Evolutionary conservation across 768 basidiomycete genomes (phyloP), one percentile per base, ranked within the genome.

Genomic region (Tylopilus sp.): DNA sequence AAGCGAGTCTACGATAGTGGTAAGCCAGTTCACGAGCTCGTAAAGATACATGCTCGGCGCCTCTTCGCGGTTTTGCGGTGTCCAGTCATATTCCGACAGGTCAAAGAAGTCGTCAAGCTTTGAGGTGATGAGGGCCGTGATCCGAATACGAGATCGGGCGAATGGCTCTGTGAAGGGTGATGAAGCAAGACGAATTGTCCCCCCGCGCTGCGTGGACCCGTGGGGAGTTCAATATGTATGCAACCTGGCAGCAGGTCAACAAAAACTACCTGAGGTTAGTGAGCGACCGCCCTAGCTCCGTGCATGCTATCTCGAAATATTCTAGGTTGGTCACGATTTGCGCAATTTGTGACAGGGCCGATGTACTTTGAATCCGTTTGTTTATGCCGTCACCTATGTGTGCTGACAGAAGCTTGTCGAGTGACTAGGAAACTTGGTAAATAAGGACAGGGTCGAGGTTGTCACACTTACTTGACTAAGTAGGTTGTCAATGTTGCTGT

Each of bases 61-160:
- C 51, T 79, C 76, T 64, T 90, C 86, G 30, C 82, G 80, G 11
- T 73, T 67, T 30, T 75, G 73, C 9, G 92, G 88, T 31, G 86
- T 88, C 94, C 94, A 98, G 61, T 95, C 85, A 66, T 98, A 98
- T 70, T 95, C 91, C 4, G 95, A 88, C 39, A 95, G 76, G 53
- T 92, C 97, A 66, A 97, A 95, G 74, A 95, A 95, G 59, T 93
- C 90, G 62, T 95, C 91, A 7, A 98, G 83, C 66, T 99, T 98
- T 20, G 88, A 88, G 8, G 83, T 81, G 61, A 98, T 95, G 40
- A 95, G 78, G 11, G 77, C 76, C 17, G 86, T 84, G 58, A 98
- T 89, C 5, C 92, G 86, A 28, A 76, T 73, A 42, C 85, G 77
- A 9, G 94, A 88, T 38, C 79, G 79, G 10, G 78, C 73, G 35